Evolutionary conservation across 306 rosid genomes (phyloP), one percentile per base, ranked within the genome.

Genomic region (Vachellia pachyceras): DNA sequence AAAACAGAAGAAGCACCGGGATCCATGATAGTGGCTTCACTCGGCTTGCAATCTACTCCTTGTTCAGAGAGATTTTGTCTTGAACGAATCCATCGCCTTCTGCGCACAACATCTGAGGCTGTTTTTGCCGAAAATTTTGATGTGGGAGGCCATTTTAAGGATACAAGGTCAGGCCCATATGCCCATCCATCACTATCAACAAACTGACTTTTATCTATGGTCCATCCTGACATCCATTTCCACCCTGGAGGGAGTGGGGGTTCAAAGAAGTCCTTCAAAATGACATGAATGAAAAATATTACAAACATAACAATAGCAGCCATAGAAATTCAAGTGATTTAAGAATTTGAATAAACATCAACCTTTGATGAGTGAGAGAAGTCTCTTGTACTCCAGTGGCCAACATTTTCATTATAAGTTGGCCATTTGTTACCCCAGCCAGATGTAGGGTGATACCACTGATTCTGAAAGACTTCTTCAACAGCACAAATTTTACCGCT

Each of bases 181-280:
- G 92, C 92, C 97, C 97, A 92, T 67, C 97, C 97, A 72, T 92
- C 97, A 79, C 74, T 87, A 89, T 92, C 97, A 85, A 92, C 95
- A 82, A 81, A 82, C 49, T 85, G 92, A 77, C 84, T 84, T 79
- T 88, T 92, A 79, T 92, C 93, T 61, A 90, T 82, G 77, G 89
- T 81, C 97, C 97, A 92, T 12, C 92, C 82, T 8, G 95, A 87
- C 25, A 84, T 70, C 97, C 97, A 92, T 81, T 86, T 88, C 91
- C 97, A 92, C 47, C 97, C 94, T 66, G 79, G 78, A 69, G 93
- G 93, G 82, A 92, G 93, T 36, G 90, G 94, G n/a, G 97, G 97
- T 86, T 92, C 97, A 86, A 84, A 87, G 88, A 92, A 92, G 83
- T 92, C 94, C 97, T 92, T 82, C 69, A 83, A 85, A 78, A 86